Percentiles rank a stretch among this genome's conserved stretches.
These are phyloP conservation scores for Cucurbitaria berberidis DNA, from an alignment of 2,329 filamentous ascomycete species.

Conservation along the genomic window DNA sequence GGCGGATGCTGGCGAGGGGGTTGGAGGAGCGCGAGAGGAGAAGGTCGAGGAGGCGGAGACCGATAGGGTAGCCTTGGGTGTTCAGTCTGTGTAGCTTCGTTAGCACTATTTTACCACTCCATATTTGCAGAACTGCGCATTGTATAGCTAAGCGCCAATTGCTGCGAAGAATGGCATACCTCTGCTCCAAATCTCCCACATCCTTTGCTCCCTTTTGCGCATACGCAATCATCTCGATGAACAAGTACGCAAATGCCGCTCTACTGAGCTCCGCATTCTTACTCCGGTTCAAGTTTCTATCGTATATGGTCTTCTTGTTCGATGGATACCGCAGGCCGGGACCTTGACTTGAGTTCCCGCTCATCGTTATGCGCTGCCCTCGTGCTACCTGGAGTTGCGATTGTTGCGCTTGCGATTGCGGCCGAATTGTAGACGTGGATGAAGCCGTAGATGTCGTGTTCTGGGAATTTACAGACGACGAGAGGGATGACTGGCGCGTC, in stretches of 20 bases:
- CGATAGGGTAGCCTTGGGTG: slow-evolving; percentile 89
- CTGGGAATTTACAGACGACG: slow-evolving; percentile 5
- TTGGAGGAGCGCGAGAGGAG: slow-evolving; percentile 73
- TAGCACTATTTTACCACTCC: neutral
- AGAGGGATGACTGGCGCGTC: slow-evolving; percentile 16
- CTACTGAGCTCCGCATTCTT: slow-evolving; percentile 89
- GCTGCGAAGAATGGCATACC: slow-evolving; percentile 59
- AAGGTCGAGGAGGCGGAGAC: slow-evolving; percentile 92
- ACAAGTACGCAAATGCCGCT: slow-evolving; percentile 93
- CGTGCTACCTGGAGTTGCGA: slow-evolving; percentile 9
- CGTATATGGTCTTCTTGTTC: slow-evolving; percentile 97
- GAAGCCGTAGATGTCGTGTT: slow-evolving; percentile 3
- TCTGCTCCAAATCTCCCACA: slow-evolving; percentile 90
- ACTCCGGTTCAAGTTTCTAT: slow-evolving; percentile 88
- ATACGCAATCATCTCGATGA: slow-evolving; percentile 95
- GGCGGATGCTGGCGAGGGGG: slow-evolving; percentile 62
- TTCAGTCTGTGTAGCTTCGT: slow-evolving; percentile 70
- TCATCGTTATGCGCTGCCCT: slow-evolving; percentile 30
- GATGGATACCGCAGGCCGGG: slow-evolving; percentile 82
- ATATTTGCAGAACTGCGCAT: neutral
- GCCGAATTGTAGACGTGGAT: slow-evolving; percentile 8
- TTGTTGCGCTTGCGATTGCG: slow-evolving; percentile 11
- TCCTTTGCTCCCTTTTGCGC: slow-evolving; percentile 89
- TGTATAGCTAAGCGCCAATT: neutral
- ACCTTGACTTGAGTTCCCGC: slow-evolving; percentile 30